phyloP scores from a whole-genome alignment of 768 basidiomycete species.

The Podaxis mareebaensis region DNA sequence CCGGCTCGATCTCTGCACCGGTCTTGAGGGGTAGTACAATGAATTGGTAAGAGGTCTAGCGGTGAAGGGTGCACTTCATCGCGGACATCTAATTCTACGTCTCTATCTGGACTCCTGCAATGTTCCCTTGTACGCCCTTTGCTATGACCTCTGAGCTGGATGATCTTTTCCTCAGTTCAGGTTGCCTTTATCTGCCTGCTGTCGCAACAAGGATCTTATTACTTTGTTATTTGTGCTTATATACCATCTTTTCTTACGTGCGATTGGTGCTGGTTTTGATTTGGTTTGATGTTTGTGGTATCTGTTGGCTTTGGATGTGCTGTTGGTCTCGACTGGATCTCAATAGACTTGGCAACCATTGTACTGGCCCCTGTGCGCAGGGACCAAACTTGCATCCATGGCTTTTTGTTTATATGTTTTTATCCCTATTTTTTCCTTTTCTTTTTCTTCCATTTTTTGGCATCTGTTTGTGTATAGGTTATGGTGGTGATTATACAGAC shows the following conservation, averaged over 20 bases:
- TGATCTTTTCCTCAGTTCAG: too few relatives aligned
- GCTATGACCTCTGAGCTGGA: too few relatives aligned
- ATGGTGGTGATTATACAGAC: background rate
- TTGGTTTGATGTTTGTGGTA: too few relatives aligned
- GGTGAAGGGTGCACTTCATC: background rate
- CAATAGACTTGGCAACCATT: background rate
- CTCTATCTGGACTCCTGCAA: background rate
- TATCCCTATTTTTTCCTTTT: background rate
- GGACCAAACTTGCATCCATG: background rate
- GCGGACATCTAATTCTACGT: too few relatives aligned
- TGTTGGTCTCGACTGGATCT: background rate
- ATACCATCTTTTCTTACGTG: too few relatives aligned
- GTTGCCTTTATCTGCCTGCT: too few relatives aligned
- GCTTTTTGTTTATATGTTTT: background rate
- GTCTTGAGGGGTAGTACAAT: slow-evolving; percentile 80
- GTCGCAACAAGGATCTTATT: too few relatives aligned
- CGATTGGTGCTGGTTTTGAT: too few relatives aligned
- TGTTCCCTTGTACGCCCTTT: background rate
- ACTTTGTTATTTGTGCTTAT: too few relatives aligned
- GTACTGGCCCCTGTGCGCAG: too few relatives aligned
- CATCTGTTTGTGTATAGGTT: background rate
- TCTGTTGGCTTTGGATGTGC: too few relatives aligned
- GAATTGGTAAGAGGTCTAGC: slow-evolving; percentile 60
- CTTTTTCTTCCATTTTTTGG: background rate
- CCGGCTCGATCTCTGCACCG: slow-evolving; percentile 73